Conservation (phyloP, 257 asterid species). For the Orobanche coerulescens region DNA sequence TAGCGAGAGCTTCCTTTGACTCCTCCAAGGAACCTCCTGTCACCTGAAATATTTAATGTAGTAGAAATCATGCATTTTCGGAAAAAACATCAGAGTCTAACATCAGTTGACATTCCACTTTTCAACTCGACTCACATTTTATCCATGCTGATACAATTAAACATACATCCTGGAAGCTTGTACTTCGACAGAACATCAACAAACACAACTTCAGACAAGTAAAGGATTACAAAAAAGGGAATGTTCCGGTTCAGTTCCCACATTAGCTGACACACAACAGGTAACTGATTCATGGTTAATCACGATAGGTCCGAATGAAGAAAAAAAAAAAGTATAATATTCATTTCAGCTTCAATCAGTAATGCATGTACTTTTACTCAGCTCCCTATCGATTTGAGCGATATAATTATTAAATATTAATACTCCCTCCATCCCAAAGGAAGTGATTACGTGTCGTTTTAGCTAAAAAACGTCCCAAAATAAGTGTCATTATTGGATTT, state of each 20-base stretch:
- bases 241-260: background rate
- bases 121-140: slow-evolving; percentile 2
- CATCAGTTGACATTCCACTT: background rate
- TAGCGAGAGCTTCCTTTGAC: slow-evolving; percentile 88
- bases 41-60: slow-evolving; percentile 40
- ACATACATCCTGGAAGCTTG: background rate
- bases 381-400: too few species aligned
- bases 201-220: background rate
- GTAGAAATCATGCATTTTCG: slow-evolving; percentile 7
- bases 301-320: background rate
- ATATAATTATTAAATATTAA: too few species aligned
- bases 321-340: background rate
- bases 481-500: too few species aligned
- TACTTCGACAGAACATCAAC: slow-evolving; percentile 8
- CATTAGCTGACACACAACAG: background rate
- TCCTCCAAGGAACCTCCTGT: slow-evolving; percentile 95
- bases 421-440: too few species aligned
- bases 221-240: background rate
- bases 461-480: too few species aligned
- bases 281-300: background rate
- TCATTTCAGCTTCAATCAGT: slow-evolving; percentile 9
- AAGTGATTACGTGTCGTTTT: too few species aligned
- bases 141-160: background rate
- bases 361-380: background rate
- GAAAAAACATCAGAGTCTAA: background rate